These are phyloP conservation scores for Carpinus fangiana DNA, from an alignment of 306 rosid genomes.

Conservation along the genomic window DNA sequence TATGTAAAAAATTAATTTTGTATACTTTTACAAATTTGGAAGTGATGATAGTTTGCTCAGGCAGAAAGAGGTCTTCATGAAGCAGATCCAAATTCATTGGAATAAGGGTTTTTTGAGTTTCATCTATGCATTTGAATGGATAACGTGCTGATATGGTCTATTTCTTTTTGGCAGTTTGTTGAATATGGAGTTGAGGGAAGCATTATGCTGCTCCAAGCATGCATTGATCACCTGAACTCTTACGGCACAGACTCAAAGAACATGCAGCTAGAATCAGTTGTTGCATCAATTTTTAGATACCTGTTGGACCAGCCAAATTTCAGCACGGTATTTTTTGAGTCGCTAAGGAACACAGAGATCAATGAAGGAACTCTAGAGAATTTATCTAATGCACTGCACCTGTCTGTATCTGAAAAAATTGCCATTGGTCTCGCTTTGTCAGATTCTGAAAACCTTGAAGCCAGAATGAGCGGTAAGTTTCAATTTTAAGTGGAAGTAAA, in stretches of 20 bases:
- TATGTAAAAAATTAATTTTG: background rate
- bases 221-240: slow-evolving; percentile 68
- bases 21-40: background rate
- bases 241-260: slow-evolving; percentile 52
- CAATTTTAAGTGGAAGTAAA: background rate
- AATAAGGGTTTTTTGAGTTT: slow-evolving; percentile 3
- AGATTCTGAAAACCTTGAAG: slow-evolving; percentile 79
- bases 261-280: slow-evolving; percentile 47
- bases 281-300: slow-evolving; percentile 58
- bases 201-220: slow-evolving; percentile 76
- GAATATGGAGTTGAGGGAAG: slow-evolving; percentile 81
- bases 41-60: background rate
- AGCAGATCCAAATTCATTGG: too few relatives aligned
- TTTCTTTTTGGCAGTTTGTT: slow-evolving; percentile 54
- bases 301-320: slow-evolving; percentile 82
- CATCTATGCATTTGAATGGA: slow-evolving; percentile 17
- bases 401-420: slow-evolving; percentile 74
- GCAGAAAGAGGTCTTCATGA: background rate
- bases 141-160: slow-evolving; percentile 18
- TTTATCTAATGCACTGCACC: slow-evolving; percentile 57
- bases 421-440: slow-evolving; percentile 81
- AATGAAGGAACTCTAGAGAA: slow-evolving; percentile 58
- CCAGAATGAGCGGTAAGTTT: slow-evolving; percentile 68
- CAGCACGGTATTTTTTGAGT: slow-evolving; percentile 75
- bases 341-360: slow-evolving; percentile 63